Evolutionary conservation across 768 basidiomycete genomes (phyloP), one percentile per base, ranked within the genome.

Genomic region (Pleurotus giganteus): DNA sequence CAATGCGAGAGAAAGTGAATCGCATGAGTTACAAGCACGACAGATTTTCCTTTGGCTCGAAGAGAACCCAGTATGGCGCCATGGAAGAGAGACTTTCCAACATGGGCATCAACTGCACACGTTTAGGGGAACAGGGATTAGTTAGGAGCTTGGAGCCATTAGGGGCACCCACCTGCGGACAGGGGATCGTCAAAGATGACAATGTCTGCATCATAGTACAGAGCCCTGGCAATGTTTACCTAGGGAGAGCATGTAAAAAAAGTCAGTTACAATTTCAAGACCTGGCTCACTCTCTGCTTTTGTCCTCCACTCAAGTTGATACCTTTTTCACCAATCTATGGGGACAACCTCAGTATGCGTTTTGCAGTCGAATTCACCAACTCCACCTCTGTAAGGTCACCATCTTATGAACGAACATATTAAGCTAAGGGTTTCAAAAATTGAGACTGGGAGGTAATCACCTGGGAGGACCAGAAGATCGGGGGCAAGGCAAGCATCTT

Each of bases 1-100:
- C 91, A 89, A 53, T 88, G 76, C 1, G 89, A 87, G 19, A 97
- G 79, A 73, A 95, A 90, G 69, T 96, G 93, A 7, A 96, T 76
- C 0, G 91, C 92, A 63, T 95, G 92, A 0, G 94, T 98, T 46
- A 95, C 93, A 51, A 98, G 82, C 41, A 98, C 75, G 23, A 90
- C 80, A 11, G 94, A 94, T 66, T 91, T 91, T 43, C 78, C 81
- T 17, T 57, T 58, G 49, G 65, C 60, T 7, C 68, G 65, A 46
- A 71, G 65, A 12, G 65, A 74, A 0, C 69, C 69, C 8, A 83
- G 58, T 61, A 89, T 84, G n/a, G 84, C 86, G 52, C 82, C 76
- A 41, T 81, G 73, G 65, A 91, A 89, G 1, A 91, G 73, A 7
- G 81, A 73, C 61, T 82, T 81, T 1, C 86, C 87, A 47, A 91